Base-by-base conservation (phyloP, 768 basidiomycete genomes). In the Pulveroboletus frians region DNA sequence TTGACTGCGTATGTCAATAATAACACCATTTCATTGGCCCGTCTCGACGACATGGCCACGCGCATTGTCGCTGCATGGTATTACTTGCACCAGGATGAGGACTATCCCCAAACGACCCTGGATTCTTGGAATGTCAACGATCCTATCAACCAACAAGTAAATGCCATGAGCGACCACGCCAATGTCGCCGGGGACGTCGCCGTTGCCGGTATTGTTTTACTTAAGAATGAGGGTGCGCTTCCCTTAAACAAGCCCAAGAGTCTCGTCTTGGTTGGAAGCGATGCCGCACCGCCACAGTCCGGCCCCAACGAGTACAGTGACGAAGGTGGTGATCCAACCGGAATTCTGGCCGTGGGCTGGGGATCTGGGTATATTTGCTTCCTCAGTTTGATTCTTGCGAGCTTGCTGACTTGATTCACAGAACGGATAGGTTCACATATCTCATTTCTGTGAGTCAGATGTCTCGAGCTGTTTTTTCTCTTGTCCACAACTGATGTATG, bases 291-390 rank as follows among this genome's bases (percentile, higher is more conserved):
- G 1, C 78, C 80, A 18, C 68, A 57, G 36, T 68, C 73, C 26
- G 90, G 90, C 0, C 85, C 89, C 0, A 92, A 91, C 59, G 76
- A 80, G 45, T 89, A 81, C 45, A 17, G 68, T 8, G 85, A 90
- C 54, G 79, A 68, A 21, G 81, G 77, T 41, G 82, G 83, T 21
- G 69, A 72, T 39, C 67, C 71, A 27, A 78, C 76, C 41, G 91
- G 91, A 9, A 75, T 86, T 15, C 74, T 96, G 18, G 91, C 90
- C 8, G 85, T 92, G 84, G 92, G 92, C 13, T 96, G 93, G 93
- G 93, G 91, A 32, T 87, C 84, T 43, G 91, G 90, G 68, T 74
- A 39, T 34, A 69, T 57, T 47, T 13, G 8, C 1, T 13, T n/a
- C 14, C 6, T 43, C 0, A 9, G 9, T 34, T 15, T 7, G 5